A percentile compares a stretch with the other conserved stretches of the same genome.
phyloP scores from a whole-genome alignment of 768 basidiomycete species.

The Leccinum imitatum region DNA sequence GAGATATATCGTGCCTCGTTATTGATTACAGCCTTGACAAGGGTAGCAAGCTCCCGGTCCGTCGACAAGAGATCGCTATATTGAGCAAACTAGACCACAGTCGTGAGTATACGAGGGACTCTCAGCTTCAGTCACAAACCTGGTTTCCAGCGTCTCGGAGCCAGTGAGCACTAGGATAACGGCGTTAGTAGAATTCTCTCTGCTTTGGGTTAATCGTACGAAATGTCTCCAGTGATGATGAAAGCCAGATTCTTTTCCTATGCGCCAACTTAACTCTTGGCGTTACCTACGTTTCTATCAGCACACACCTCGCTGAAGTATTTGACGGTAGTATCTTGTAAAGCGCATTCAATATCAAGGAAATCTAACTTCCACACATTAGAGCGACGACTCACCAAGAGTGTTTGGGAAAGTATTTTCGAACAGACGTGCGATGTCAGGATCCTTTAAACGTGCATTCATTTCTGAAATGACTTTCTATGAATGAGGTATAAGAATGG shows the following conservation, averaged over 20 bases:
- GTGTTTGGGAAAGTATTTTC: slow-evolving; percentile 86
- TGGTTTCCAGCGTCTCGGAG: slow-evolving; percentile 81
- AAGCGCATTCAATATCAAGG: neutral
- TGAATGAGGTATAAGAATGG: neutral
- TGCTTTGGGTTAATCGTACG: slow-evolving; percentile 44
- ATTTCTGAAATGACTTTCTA: slow-evolving; percentile 76
- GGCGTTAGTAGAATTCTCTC: slow-evolving; percentile 7
- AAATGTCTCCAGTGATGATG: slow-evolving; percentile 80
- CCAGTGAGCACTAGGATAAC: slow-evolving; percentile 67
- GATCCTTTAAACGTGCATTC: slow-evolving; percentile 69
- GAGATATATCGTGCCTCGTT: slow-evolving; percentile 75
- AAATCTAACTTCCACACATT: neutral
- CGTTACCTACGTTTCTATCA: neutral
- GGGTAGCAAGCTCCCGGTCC: slow-evolving; percentile 57
- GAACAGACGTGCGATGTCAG: slow-evolving; percentile 74
- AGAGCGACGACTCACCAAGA: slow-evolving; percentile 47
- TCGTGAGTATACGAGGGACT: neutral
- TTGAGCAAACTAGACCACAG: slow-evolving; percentile 56
- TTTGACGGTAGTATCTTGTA: slow-evolving; percentile 72
- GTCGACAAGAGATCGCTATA: slow-evolving; percentile 58
- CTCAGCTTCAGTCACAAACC: slow-evolving; percentile 34
- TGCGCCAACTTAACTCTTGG: slow-evolving; percentile 6
- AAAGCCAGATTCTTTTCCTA: slow-evolving; percentile 72
- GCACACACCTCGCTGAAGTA: slow-evolving; percentile 59
- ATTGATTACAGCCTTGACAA: slow-evolving; percentile 81